A percentile compares a stretch with the other conserved stretches of the same genome.
Evolutionary conservation across 805 yeast genomes (phyloP).

Genomic region (Schwanniomyces occidentalis): DNA sequence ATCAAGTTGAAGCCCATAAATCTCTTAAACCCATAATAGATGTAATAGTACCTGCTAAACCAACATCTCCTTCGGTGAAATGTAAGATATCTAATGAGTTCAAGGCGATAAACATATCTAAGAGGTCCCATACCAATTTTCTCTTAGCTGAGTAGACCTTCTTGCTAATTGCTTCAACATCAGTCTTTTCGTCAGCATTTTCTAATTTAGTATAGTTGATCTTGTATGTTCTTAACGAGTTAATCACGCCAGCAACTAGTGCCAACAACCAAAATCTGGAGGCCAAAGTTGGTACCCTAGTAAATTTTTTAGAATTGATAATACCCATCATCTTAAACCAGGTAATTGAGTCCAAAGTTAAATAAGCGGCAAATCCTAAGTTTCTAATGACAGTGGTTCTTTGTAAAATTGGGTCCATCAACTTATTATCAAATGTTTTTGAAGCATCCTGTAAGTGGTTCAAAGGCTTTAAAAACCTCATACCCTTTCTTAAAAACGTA

Average conservation of each 20-base stretch:
- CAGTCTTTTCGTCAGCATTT: constrained; percentile 24
- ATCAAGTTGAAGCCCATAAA: constrained; percentile 47
- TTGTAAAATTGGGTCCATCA: constrained; percentile 60
- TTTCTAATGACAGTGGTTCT: constrained; percentile 54
- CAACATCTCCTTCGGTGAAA: constrained; percentile 77
- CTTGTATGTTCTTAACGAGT: constrained; percentile 55
- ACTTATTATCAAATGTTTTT: constrained; percentile 66
- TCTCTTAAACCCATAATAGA: constrained; percentile 76
- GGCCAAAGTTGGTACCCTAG: constrained; percentile 55
- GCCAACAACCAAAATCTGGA: constrained; percentile 79
- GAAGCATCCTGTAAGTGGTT: constrained; percentile 70
- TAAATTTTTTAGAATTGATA: constrained; percentile 46
- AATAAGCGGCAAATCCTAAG: constrained; percentile 61
- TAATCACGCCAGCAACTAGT: constrained; percentile 59
- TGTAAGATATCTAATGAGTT: constrained; percentile 61
- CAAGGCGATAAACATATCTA: constrained; percentile 75
- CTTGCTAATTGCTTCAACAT: constrained; percentile 36
- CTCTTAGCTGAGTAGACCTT: constrained; percentile 54
- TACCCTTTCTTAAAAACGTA: constrained; percentile 73
- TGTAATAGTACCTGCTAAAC: constrained; percentile 81
- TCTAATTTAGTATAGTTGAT: constrained; percentile 41
- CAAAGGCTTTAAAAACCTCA: constrained; percentile 82
- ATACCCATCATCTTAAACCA: constrained; percentile 62
- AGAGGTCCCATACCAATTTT: constrained; percentile 72
- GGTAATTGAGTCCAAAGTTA: constrained; percentile 61